These are phyloP conservation scores for Pichiaceae sp. DNA, from an alignment of 1,139 yeast species.

Conservation along the genomic window DNA sequence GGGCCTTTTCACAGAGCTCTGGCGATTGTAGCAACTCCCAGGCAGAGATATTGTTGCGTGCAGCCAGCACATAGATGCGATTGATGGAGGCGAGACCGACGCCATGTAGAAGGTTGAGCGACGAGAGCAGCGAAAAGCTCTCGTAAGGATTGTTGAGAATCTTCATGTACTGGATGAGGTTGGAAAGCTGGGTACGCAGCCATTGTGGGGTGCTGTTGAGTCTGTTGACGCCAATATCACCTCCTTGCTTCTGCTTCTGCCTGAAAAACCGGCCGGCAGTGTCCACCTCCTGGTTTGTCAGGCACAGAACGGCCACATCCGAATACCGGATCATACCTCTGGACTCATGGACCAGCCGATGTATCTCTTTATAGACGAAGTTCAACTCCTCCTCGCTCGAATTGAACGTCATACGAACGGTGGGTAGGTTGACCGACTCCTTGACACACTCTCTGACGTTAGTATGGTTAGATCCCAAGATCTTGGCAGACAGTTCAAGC, in stretches of 20 bases:
- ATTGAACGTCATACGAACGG: constrained; percentile 25
- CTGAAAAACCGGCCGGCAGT: constrained; percentile 33
- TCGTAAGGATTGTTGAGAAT: constrained; percentile 27
- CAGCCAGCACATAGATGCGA: constrained; percentile 15
- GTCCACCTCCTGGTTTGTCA: constrained; percentile 48
- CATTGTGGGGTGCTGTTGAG: constrained; percentile 44
- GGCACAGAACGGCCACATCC: constrained; percentile 49
- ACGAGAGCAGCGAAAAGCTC: constrained; percentile 27
- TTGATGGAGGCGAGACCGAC: constrained; percentile 25
- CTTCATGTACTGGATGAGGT: constrained; percentile 42
- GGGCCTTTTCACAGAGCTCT: constrained; percentile 4
- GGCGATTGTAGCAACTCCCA: constrained; percentile 17
- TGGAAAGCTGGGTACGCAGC: constrained; percentile 41
- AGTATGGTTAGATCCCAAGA: constrained; percentile 18
- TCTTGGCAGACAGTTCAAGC: constrained; percentile 31
- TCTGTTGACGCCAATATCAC: constrained; percentile 30
- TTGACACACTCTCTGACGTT: constrained; percentile 15
- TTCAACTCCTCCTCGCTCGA: constrained; percentile 30
- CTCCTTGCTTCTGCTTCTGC: constrained; percentile 24
- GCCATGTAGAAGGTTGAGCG: constrained; percentile 22
- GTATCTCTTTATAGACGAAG: constrained; percentile 38
- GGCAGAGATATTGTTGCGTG: constrained; percentile 11
- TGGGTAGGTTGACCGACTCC: constrained; percentile 22
- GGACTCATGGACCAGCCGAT: constrained; percentile 34
- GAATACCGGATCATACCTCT: constrained; percentile 36